Conservation (phyloP, 495 filamentous ascomycete genomes). For the Neurospora discreta region DNA sequence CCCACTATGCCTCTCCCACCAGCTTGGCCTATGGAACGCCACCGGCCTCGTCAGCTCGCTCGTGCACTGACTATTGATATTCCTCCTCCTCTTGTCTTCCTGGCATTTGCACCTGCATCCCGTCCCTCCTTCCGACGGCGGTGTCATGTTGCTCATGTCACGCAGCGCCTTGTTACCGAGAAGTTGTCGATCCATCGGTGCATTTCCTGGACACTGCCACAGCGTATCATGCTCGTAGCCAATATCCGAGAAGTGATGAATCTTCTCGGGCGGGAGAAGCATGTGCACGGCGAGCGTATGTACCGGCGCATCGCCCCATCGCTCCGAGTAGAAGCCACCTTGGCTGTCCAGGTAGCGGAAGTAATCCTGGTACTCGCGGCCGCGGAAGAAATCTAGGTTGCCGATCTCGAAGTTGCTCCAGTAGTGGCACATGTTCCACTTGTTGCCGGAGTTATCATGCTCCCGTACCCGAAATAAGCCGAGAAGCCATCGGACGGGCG, state of each 20-base stretch:
- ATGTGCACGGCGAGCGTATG: conserved; percentile 41
- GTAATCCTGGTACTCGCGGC: conserved; percentile 35
- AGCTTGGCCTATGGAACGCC: not conserved
- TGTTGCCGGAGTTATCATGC: conserved; percentile 24
- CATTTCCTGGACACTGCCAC: conserved; percentile 36
- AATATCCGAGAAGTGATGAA: conserved; percentile 44
- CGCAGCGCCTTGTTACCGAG: conserved; percentile 22
- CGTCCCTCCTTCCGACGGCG: conserved; percentile 27
- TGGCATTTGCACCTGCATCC: conserved; percentile 37
- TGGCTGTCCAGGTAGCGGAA: conserved; percentile 34
- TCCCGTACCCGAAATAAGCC: conserved; percentile 22
- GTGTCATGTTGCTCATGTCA: conserved; percentile 11
- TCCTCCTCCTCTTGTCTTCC: conserved; percentile 19
- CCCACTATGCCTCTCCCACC: not conserved
- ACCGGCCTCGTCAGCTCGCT: conserved; percentile 24
- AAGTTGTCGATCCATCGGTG: conserved; percentile 28
- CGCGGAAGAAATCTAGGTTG: conserved; percentile 41
- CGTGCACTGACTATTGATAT: conserved; percentile 24
- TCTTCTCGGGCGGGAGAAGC: conserved; percentile 35
- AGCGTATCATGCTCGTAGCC: conserved; percentile 42
- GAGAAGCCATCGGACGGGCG: conserved; percentile 26
- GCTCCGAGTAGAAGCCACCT: conserved; percentile 45
- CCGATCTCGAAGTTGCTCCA: conserved; percentile 51
- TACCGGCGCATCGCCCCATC: conserved; percentile 48
- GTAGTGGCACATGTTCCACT: conserved; percentile 45